These are phyloP conservation scores for Dothistroma pini DNA, from an alignment of 2,329 filamentous ascomycete genomes.

Conservation along the genomic window DNA sequence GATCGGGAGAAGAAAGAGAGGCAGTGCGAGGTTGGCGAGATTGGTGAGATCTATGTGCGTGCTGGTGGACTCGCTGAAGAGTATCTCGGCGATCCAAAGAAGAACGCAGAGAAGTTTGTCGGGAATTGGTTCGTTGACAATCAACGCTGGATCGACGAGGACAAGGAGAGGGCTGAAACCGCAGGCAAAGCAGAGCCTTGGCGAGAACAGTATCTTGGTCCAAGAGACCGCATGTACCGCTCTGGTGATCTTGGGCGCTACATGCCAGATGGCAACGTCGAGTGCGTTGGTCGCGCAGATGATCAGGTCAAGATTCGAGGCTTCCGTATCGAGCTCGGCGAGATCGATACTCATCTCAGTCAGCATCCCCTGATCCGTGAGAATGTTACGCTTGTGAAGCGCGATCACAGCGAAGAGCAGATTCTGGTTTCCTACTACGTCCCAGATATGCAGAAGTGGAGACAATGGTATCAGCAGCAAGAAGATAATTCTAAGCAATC, in stretches of 20 bases:
- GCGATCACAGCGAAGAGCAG: slow-evolving; percentile 80
- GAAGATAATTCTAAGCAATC: slow-evolving; percentile 22
- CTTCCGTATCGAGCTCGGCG: slow-evolving; percentile 90
- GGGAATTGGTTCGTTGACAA: slow-evolving; percentile 82
- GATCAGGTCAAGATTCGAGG: slow-evolving; percentile 94
- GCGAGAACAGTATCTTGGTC: slow-evolving; percentile 74
- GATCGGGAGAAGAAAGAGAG: slow-evolving; percentile 63
- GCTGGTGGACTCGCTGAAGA: slow-evolving; percentile 81
- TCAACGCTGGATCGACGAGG: slow-evolving; percentile 62
- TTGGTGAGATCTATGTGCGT: slow-evolving; percentile 79
- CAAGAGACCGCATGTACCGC: slow-evolving; percentile 79
- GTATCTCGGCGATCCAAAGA: slow-evolving; percentile 62
- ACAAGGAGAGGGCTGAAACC: slow-evolving; percentile 52
- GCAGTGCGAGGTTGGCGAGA: slow-evolving; percentile 74
- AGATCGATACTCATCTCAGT: slow-evolving; percentile 82
- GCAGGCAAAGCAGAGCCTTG: slow-evolving; percentile 62
- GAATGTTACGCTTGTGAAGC: slow-evolving; percentile 77
- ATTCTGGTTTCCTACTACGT: slow-evolving; percentile 88
- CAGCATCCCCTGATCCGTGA: slow-evolving; percentile 74
- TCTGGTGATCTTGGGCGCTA: slow-evolving; percentile 84
- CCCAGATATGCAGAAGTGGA: slow-evolving; percentile 73
- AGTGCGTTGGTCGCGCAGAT: slow-evolving; percentile 76
- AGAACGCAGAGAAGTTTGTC: slow-evolving; percentile 74
- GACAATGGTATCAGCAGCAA: slow-evolving; percentile 57
- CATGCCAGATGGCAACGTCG: slow-evolving; percentile 65